Evolutionary conservation across 2,329 filamentous ascomycete species (phyloP).

Genomic region (Alternaria brassicae): DNA sequence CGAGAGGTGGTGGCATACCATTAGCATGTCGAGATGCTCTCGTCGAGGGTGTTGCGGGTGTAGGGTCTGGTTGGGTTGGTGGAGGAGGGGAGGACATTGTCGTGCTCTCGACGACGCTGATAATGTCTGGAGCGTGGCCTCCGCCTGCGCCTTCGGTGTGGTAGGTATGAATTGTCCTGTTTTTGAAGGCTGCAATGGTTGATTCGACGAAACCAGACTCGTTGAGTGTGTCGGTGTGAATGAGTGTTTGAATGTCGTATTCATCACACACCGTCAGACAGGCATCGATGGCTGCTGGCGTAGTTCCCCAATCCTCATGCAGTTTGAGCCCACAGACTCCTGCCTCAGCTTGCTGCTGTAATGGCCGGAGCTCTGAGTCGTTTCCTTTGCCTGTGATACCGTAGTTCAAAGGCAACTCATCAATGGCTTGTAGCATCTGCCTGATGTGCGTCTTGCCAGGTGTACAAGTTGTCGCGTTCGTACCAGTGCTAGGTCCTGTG

Average conservation of each 20-base stretch:
- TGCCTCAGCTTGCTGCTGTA: conserved; percentile 81
- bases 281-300: conserved; percentile 87
- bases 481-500: conserved; percentile 89
- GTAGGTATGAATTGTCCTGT: conserved; percentile 92
- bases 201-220: conserved; percentile 97
- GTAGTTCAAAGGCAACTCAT: conserved; percentile 81
- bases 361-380: conserved; percentile 72
- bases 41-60: conserved; percentile 90
- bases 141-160: conserved; percentile 96
- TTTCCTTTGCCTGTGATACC: conserved; percentile 96
- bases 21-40: conserved; percentile 98
- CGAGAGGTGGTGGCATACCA: conserved; percentile 95
- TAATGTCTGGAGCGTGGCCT: conserved; percentile 95
- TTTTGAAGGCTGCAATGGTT: conserved; percentile 83
- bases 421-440: conserved; percentile 88
- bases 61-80: conserved; percentile 93
- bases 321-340: conserved; percentile 91
- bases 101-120: conserved; percentile 89
- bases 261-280: conserved; percentile 85
- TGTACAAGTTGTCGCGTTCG: conserved; percentile 91
- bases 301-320: conserved; percentile 95
- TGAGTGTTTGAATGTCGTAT: conserved; percentile 88
- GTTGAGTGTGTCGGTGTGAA: conserved; percentile 95
- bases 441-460: conserved; percentile 83
- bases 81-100: conserved; percentile 86